phyloP scores from a whole-genome alignment of 768 basidiomycete genomes.

The Leccinum variicolor region DNA sequence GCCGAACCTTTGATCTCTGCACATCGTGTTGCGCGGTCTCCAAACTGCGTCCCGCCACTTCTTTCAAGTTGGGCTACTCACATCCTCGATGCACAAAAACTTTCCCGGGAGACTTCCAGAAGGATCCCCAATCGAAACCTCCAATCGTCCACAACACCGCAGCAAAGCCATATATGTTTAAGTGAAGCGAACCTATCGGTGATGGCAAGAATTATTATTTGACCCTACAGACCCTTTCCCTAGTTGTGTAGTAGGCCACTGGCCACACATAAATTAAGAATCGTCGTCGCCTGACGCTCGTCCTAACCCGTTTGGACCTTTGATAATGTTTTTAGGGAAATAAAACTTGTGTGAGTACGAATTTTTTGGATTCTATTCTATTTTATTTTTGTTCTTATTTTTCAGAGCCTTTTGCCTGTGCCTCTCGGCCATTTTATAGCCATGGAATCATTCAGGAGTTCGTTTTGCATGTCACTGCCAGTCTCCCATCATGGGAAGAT shows the following conservation, averaged over 20 bases:
- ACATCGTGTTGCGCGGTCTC: background rate
- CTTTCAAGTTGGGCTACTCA: background rate
- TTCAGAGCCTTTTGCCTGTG: background rate
- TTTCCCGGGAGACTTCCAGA: background rate
- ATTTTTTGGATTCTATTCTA: background rate
- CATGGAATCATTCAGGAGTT: background rate
- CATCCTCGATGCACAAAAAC: background rate
- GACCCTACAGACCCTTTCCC: background rate
- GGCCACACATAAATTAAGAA: too few relatives aligned
- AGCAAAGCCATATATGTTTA: background rate
- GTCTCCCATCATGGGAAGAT: background rate
- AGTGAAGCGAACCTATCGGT: background rate
- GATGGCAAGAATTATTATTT: background rate
- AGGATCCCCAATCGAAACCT: background rate
- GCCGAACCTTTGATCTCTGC: too few relatives aligned
- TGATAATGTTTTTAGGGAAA: background rate
- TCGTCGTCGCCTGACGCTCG: background rate
- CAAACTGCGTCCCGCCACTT: background rate
- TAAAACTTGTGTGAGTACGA: background rate
- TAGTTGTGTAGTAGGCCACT: background rate
- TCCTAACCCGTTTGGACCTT: background rate
- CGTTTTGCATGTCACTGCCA: background rate
- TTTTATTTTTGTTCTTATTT: background rate
- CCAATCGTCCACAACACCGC: background rate
- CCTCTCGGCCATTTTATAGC: background rate